Conservation (phyloP, 257 asterid species). For the Salvia miltiorrhiza region DNA sequence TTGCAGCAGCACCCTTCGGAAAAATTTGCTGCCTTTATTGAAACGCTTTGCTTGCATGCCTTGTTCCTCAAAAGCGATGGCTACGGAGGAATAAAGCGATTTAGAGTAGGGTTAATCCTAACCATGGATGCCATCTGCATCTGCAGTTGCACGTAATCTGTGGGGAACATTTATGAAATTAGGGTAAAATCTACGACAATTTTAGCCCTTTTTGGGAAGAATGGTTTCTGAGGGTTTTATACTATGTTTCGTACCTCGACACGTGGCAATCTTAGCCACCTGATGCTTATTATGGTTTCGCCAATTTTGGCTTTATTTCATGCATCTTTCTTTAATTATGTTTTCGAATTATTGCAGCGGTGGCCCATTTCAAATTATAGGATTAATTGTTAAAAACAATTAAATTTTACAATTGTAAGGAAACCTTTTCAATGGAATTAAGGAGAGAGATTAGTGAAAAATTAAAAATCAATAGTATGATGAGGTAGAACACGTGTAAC, state of each 20-base stretch:
- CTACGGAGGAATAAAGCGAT: conserved; percentile 28
- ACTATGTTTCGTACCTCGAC: conserved; percentile 19
- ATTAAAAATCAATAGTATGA: no score
- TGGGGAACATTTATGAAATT: conserved; percentile 21
- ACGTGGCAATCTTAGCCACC: conserved; percentile 25
- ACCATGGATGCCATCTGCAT: conserved; percentile 32
- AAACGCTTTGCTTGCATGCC: conserved; percentile 44
- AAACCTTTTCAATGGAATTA: neutral
- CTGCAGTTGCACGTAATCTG: conserved; percentile 17
- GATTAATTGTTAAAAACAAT: no score
- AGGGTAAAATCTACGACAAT: conserved; percentile 2
- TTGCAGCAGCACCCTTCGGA: neutral
- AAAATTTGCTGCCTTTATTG: conserved; percentile 9
- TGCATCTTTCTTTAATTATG: no score
- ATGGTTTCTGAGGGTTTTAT: neutral
- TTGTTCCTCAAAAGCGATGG: conserved; percentile 30
- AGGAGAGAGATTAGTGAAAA: neutral
- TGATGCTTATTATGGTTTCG: neutral
- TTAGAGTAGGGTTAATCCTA: conserved; percentile 23
- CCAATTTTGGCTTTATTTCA: conserved; percentile 8
- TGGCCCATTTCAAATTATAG: no score
- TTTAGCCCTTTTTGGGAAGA: neutral
- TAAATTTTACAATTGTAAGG: no score
- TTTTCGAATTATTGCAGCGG: no score
- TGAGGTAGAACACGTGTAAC: neutral